Evolutionary conservation across 1,284 basidiomycete genomes (phyloP), one percentile per base, ranked within the genome.

Genomic region (Cutaneotrichosporon sp.): DNA sequence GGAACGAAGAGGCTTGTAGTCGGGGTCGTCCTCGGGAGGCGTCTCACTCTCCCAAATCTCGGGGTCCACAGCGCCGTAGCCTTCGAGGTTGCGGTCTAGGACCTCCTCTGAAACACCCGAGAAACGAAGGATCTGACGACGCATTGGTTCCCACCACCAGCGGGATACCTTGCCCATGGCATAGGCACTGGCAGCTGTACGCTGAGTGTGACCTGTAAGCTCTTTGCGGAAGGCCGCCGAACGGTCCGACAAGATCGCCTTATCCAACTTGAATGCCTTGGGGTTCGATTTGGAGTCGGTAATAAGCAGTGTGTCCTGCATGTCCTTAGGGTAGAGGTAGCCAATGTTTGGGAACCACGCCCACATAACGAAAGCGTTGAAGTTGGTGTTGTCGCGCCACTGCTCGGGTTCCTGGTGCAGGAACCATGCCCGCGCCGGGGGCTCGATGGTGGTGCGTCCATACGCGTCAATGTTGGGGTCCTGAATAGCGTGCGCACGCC

Each of bases 61-160:
- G 9, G 73, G 71, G 56, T 75, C 69, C 8, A 69, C 55, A 2
- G 72, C 70, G 13, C 74, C 74, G 35, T 62, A 63, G 12, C 74
- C 74, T 61, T 74, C 71, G 10, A 72, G 57, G 51, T 66, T 72
- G 39, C 72, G 59, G 47, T 70, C 54, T 49, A 77, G 56, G 45
- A 75, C 55, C n/a, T 56, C 56, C 52, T 72, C 74, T 12, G 67
- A 58, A 5, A 80, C 79, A 13, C 83, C 83, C 1, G 83, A 82
- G 62, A 84, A 86, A 46, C 80, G 77, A 70, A 84, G 79, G 23
- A 87, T 77, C 13, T 80, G 80, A 42, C 80, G 70, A 23, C 84
- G 76, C 10, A 88, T 67, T 21, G 83, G 81, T 62, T 83, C 82
- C 85, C 86, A 88, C 85, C 85, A 88, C 41, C 77, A 63, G 77